Percentiles rank a stretch among this genome's conserved stretches.
Evolutionary conservation across 2,329 filamentous ascomycete genomes (phyloP).

Genomic region (Zymoseptoria tritici): DNA sequence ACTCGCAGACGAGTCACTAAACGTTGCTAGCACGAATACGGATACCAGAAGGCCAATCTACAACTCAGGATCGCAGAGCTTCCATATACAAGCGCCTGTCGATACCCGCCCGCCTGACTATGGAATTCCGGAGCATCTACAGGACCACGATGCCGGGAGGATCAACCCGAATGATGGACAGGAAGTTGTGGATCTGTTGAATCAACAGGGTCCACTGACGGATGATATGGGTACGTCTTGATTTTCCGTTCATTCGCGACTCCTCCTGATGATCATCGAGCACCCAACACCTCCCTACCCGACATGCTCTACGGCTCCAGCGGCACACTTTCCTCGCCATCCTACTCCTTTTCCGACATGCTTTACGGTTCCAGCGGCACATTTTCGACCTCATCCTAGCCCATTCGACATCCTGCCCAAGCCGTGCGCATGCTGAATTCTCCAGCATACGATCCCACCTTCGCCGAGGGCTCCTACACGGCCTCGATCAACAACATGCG

Average conservation of each 20-base stretch:
- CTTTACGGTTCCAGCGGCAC: constrained; percentile 19
- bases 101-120: constrained; percentile 21
- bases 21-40: constrained; percentile 16
- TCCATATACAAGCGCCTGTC: constrained; percentile 16
- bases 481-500: not conserved
- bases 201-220: constrained; percentile 7
- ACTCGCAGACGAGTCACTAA: constrained; percentile 21
- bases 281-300: constrained; percentile 15
- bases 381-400: constrained; percentile 8
- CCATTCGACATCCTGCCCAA: not conserved
- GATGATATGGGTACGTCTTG: constrained; percentile 23
- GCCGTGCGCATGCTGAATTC: constrained; percentile 7
- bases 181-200: constrained; percentile 29
- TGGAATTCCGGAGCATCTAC: constrained; percentile 20
- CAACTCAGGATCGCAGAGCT: constrained; percentile 19
- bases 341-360: constrained; percentile 13
- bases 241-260: constrained; percentile 1
- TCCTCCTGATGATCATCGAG: constrained; percentile 14
- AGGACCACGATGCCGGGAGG: constrained; percentile 23
- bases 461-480: constrained; percentile 9
- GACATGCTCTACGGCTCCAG: constrained; percentile 22
- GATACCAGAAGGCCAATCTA: constrained; percentile 15
- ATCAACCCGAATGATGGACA: constrained; percentile 26
- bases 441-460: constrained; percentile 16
- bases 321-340: constrained; percentile 14